Percentiles rank a stretch among this genome's conserved stretches.
Conservation (phyloP, 2,329 filamentous ascomycete genomes). For the Alternaria incomplexa region DNA sequence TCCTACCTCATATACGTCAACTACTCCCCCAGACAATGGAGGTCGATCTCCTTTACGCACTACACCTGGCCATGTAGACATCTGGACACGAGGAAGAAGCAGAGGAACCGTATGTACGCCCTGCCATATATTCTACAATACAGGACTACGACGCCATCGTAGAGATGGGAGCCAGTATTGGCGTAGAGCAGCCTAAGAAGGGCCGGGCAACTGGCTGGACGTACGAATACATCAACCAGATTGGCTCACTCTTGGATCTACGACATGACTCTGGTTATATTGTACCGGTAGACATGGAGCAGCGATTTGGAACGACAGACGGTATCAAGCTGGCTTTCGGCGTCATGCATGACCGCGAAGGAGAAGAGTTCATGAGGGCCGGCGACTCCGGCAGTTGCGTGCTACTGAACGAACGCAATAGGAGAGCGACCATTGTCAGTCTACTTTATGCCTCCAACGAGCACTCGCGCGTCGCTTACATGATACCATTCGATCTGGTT, state of each 20-base stretch:
- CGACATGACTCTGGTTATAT: not conserved
- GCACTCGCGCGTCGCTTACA: not conserved
- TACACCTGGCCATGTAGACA: not conserved
- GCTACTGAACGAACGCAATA: not conserved
- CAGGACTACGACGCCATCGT: not conserved
- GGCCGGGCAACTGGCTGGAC: too few relatives aligned
- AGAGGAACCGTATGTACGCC: not conserved
- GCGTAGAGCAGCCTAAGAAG: not conserved
- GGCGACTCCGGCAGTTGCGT: not conserved
- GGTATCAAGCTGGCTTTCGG: not conserved
- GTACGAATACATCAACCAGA: not conserved
- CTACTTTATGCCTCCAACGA: not conserved
- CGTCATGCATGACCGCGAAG: not conserved
- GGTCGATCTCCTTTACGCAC: not conserved
- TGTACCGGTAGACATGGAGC: not conserved
- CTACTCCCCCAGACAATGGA: not conserved
- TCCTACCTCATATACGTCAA: not conserved
- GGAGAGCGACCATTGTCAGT: not conserved
- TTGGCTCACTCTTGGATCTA: not conserved
- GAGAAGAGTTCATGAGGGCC: not conserved
- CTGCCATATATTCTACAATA: not conserved
- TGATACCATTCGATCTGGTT: not conserved
- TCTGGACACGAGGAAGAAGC: not conserved
- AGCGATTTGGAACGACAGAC: not conserved
- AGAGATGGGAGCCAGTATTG: not conserved